Evolutionary conservation across 208 protist species (phyloP).

Genomic region (Kentomonas sorsogonicus): DNA sequence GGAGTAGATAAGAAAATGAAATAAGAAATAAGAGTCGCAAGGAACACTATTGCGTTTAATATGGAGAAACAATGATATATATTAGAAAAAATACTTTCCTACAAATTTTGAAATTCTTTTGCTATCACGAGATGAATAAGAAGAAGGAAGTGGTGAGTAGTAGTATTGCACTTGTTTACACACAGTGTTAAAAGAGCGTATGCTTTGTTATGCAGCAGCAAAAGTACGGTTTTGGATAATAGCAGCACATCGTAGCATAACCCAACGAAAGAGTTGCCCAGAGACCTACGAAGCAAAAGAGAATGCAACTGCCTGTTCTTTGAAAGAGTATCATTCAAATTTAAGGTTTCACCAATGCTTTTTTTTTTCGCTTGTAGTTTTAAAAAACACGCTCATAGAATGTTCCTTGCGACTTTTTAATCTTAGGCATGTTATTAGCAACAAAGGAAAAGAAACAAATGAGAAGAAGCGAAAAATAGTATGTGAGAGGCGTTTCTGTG

Average conservation of each 20-base stretch:
- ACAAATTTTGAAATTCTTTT: background rate
- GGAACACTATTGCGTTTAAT: background rate
- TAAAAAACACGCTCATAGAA: conserved; percentile 2
- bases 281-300: too few relatives aligned
- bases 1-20: background rate
- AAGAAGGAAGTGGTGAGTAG: too few relatives aligned
- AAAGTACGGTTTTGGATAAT: too few relatives aligned
- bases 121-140: too few relatives aligned
- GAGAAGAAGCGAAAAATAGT: background rate
- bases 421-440: conserved; percentile 14
- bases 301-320: background rate
- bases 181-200: too few relatives aligned
- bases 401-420: background rate
- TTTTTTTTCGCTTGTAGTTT: conserved; percentile 9
- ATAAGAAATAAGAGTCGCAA: conserved; percentile 6
- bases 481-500: background rate
- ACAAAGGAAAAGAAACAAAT: conserved; percentile 12
- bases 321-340: background rate
- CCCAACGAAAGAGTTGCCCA: too few relatives aligned
- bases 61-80: background rate
- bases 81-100: background rate
- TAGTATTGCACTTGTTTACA: too few relatives aligned
- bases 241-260: too few relatives aligned
- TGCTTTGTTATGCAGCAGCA: too few relatives aligned
- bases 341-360: background rate